Evolutionary conservation across 2,329 filamentous ascomycete species (phyloP).

Genomic region (Venturia carpophila): DNA sequence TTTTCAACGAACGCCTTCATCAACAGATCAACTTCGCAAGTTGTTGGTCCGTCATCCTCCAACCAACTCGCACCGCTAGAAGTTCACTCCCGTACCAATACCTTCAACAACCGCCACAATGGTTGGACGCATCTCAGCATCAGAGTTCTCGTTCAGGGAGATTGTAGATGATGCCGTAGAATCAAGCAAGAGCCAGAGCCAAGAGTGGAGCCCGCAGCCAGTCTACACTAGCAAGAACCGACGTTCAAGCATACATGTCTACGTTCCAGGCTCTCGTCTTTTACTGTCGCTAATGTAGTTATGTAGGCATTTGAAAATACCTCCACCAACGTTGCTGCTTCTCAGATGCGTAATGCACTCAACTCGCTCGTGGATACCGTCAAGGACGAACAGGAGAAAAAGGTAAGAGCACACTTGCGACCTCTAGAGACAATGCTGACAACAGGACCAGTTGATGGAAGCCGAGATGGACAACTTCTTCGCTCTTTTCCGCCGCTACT

Average conservation of each 20-base stretch:
- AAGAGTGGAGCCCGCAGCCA: neutral
- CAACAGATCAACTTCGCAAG: neutral
- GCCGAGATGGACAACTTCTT: constrained; percentile 99
- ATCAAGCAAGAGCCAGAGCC: neutral
- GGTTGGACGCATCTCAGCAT: neutral
- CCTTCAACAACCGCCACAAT: neutral
- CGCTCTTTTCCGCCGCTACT: constrained; percentile 91
- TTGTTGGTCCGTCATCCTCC: neutral
- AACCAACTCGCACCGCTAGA: neutral
- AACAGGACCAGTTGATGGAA: constrained; percentile 69
- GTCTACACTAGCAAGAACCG: neutral
- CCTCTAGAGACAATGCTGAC: constrained; percentile 16
- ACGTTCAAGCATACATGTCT: constrained; percentile 15
- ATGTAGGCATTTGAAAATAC: constrained; percentile 95
- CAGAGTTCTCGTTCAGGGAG: neutral
- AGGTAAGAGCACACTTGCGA: constrained; percentile 49
- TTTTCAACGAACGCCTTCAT: neutral
- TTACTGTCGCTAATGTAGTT: constrained; percentile 19
- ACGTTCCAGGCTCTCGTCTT: neutral
- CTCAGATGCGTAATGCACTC: constrained; percentile 97
- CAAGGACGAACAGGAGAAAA: constrained; percentile 65
- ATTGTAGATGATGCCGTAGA: neutral
- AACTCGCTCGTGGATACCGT: constrained; percentile 89
- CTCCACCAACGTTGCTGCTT: constrained; percentile 93
- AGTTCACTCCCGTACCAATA: neutral